These are phyloP conservation scores for Chaetomium cochliodes DNA, from an alignment of 495 filamentous ascomycete genomes.

Conservation along the genomic window DNA sequence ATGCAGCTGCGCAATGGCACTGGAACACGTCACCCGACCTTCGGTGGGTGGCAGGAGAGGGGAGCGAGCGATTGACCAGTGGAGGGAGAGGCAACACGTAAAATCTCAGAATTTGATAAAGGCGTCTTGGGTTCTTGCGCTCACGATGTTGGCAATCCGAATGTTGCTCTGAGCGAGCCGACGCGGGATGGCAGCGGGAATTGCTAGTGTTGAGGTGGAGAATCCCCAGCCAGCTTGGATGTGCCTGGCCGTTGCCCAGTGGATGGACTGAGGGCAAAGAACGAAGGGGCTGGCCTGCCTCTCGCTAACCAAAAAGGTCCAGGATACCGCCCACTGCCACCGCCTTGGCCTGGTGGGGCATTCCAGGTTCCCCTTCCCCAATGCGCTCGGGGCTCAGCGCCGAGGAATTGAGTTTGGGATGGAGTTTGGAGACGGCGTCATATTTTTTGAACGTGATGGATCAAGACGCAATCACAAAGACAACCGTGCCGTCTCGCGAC, in stretches of 20 bases:
- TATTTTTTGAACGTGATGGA: too few relatives aligned
- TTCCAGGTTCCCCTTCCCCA: too few relatives aligned
- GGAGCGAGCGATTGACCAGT: not conserved
- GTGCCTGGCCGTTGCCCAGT: conserved; percentile 35
- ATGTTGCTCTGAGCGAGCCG: not conserved
- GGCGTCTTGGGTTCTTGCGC: conserved; percentile 18
- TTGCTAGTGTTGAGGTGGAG: conserved; percentile 12
- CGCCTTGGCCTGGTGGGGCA: conserved; percentile 13
- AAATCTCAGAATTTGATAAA: not conserved
- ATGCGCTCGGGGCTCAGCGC: not conserved
- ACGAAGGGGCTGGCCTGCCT: conserved; percentile 34
- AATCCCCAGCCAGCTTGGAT: not conserved
- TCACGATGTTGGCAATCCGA: not conserved
- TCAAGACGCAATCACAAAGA: not conserved
- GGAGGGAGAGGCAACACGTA: conserved; percentile 4
- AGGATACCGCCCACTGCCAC: conserved; percentile 20
- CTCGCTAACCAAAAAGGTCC: conserved; percentile 20
- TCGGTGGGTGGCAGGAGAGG: conserved; percentile 3
- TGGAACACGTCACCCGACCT: conserved; percentile 22
- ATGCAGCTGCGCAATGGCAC: conserved; percentile 17
- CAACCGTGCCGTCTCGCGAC: not conserved
- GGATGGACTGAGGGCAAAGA: conserved; percentile 26
- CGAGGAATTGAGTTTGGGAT: not conserved
- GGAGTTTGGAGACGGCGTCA: not conserved
- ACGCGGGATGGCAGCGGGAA: conserved; percentile 14